Evolutionary conservation across 1,284 basidiomycete species (phyloP).

Genomic region (Pholiota adiposa): DNA sequence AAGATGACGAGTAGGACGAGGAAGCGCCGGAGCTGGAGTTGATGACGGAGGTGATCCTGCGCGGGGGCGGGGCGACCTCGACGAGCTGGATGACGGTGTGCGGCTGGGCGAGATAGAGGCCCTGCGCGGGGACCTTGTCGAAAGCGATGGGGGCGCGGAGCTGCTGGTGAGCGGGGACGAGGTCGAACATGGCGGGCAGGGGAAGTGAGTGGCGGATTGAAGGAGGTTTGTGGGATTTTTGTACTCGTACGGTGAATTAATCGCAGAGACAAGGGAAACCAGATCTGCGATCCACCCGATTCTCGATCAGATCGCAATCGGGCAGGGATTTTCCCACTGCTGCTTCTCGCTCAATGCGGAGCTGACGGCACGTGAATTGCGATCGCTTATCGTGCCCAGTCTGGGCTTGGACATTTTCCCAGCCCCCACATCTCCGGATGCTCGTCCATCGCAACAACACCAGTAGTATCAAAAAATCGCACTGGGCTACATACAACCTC

Average conservation of each 20-base stretch:
- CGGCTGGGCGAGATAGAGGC: constrained; percentile 55
- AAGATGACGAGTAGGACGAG: constrained; percentile 42
- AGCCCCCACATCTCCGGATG: constrained; percentile 23
- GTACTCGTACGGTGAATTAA: constrained; percentile 7
- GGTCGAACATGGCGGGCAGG: constrained; percentile 17
- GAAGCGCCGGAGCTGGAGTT: constrained; percentile 40
- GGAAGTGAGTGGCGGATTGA: neutral
- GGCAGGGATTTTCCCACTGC: constrained; percentile 33
- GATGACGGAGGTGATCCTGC: constrained; percentile 46
- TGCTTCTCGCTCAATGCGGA: constrained; percentile 26
- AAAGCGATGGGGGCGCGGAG: constrained; percentile 17
- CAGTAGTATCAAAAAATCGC: neutral
- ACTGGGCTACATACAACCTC: too few species aligned
- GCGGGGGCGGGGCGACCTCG: constrained; percentile 61
- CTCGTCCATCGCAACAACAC: neutral
- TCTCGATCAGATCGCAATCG: constrained; percentile 18
- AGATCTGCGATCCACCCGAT: constrained; percentile 13
- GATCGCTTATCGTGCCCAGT: constrained; percentile 31
- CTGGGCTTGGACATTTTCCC: constrained; percentile 10
- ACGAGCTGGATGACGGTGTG: constrained; percentile 73
- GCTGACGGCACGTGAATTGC: constrained; percentile 33
- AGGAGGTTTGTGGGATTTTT: neutral
- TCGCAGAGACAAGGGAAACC: neutral
- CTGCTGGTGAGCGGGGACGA: constrained; percentile 18
- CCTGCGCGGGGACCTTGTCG: constrained; percentile 34